Percentiles rank a stretch among this genome's conserved stretches.
phyloP scores from a whole-genome alignment of 768 basidiomycete species.

The Russula brevipes region DNA sequence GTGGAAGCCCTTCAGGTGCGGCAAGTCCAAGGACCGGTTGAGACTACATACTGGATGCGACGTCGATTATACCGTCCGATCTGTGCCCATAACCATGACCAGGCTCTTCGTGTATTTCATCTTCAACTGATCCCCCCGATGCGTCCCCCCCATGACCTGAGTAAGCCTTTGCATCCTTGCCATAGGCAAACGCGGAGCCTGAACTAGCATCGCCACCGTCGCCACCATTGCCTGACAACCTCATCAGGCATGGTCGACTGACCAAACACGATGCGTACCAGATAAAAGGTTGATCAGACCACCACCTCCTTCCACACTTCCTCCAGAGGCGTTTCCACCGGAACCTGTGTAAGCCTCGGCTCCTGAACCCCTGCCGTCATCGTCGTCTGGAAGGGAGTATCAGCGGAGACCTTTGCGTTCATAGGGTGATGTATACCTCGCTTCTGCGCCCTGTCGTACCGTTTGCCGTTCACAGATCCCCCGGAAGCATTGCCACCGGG shows the following conservation, averaged over 20 bases:
- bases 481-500: conserved; percentile 10
- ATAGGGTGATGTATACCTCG: background rate
- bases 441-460: background rate
- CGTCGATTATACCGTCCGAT: conserved; percentile 26
- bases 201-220: conserved; percentile 29
- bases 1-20: background rate
- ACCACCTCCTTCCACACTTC: background rate
- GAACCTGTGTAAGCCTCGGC: conserved; percentile 10
- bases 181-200: conserved; percentile 28
- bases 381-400: background rate
- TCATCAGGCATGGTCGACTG: background rate
- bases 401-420: background rate
- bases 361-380: background rate
- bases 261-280: background rate
- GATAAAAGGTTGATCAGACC: conserved; percentile 19
- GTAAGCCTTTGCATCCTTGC: conserved; percentile 27
- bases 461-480: background rate
- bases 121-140: conserved; percentile 29
- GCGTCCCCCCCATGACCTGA: conserved; percentile 31
- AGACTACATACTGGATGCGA: conserved; percentile 30
- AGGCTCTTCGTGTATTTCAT: background rate
- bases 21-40: background rate
- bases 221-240: conserved; percentile 14
- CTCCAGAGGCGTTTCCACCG: conserved; percentile 21
- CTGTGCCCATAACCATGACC: background rate